Percentiles rank a stretch among this genome's conserved stretches.
These are phyloP conservation scores for Plantago lanceolata DNA, from an alignment of 305 asterid genomes.

Conservation along the genomic window DNA sequence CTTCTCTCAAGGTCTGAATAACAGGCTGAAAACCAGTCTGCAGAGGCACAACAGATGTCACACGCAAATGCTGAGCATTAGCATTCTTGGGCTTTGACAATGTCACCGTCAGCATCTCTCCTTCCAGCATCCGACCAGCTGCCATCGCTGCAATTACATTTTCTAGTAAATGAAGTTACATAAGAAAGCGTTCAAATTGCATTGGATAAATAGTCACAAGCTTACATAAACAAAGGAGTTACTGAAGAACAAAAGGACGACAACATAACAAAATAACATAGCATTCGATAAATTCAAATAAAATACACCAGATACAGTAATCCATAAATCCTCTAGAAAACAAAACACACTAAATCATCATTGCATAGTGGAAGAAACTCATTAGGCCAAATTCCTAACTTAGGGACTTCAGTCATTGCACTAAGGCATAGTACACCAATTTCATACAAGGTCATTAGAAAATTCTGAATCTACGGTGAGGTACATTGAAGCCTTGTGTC, in stretches of 20 bases:
- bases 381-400: background rate
- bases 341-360: too few relatives aligned
- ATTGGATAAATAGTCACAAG: background rate
- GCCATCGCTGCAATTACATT: slow-evolving; percentile 34
- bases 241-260: background rate
- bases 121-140: slow-evolving; percentile 61
- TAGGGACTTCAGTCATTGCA: background rate
- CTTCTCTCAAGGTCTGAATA: slow-evolving; percentile 54
- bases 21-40: slow-evolving; percentile 62
- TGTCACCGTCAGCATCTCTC: slow-evolving; percentile 69
- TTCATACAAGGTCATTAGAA: too few relatives aligned
- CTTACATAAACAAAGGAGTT: too few relatives aligned
- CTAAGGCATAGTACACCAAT: background rate
- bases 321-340: too few relatives aligned
- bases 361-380: background rate
- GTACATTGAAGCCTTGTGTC: too few relatives aligned
- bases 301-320: too few relatives aligned
- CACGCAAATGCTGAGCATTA: slow-evolving; percentile 76
- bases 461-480: too few relatives aligned
- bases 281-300: too few relatives aligned
- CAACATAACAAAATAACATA: background rate
- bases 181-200: background rate
- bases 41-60: slow-evolving; percentile 64
- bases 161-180: slow-evolving; percentile 7
- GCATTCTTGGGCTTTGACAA: slow-evolving; percentile 76